Conservation (phyloP, 176 grass and related monocot genomes). For the Luzula sylvatica region DNA sequence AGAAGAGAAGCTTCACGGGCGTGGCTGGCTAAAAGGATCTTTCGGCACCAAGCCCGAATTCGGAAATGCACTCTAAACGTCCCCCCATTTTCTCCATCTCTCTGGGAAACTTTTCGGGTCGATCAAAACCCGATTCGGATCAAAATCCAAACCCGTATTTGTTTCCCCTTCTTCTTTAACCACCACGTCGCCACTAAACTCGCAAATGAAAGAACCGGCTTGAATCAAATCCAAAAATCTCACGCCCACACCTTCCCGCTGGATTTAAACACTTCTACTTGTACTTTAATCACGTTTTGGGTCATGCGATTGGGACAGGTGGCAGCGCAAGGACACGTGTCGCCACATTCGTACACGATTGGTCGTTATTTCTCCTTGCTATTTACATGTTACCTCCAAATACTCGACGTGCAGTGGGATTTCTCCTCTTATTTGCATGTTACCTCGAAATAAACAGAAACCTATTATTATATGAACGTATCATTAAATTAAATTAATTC, state of each 20-base stretch:
- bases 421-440: too few species aligned
- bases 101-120: conserved; percentile 47
- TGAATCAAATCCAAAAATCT: conserved; percentile 69
- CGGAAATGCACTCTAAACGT: conserved; percentile 35
- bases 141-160: background rate
- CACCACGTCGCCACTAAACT: conserved; percentile 50
- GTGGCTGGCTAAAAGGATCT: too few species aligned
- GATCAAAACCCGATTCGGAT: conserved; percentile 15
- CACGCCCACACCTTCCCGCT: conserved; percentile 61
- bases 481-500: too few species aligned
- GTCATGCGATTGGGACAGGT: conserved; percentile 52
- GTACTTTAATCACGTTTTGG: conserved; percentile 65
- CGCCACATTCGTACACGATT: conserved; percentile 69
- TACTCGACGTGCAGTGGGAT: too few species aligned
- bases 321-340: conserved; percentile 36
- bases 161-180: too few species aligned
- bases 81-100: conserved; percentile 80
- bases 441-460: too few species aligned
- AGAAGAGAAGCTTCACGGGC: too few species aligned
- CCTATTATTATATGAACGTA: too few species aligned
- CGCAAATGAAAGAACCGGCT: conserved; percentile 60
- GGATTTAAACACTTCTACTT: conserved; percentile 69
- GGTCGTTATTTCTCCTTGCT: conserved; percentile 47
- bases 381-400: too few species aligned
- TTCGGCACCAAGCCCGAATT: too few species aligned